These are phyloP conservation scores for Leccinum sublutescens DNA, from an alignment of 768 basidiomycete genomes.

Conservation along the genomic window DNA sequence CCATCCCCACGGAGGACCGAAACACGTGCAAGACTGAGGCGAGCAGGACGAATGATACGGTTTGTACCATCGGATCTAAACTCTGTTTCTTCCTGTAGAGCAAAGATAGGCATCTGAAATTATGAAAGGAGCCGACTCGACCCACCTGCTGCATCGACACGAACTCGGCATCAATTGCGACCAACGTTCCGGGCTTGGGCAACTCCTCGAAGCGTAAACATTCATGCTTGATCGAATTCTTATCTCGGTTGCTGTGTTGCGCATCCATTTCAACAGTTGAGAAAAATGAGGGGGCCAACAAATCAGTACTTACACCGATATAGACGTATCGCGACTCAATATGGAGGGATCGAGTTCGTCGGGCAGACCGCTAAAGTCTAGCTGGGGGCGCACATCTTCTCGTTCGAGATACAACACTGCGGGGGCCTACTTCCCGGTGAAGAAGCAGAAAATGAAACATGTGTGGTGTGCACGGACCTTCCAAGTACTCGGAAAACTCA, in stretches of 20 bases:
- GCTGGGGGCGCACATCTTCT: slow-evolving; percentile 49
- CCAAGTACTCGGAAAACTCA: slow-evolving; percentile 88
- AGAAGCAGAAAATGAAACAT: not conserved
- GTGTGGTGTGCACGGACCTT: slow-evolving; percentile 56
- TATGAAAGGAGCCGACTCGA: not conserved
- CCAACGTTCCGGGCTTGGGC: slow-evolving; percentile 80
- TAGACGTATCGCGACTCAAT: slow-evolving; percentile 82
- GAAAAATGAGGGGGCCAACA: not conserved
- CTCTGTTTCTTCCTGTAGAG: slow-evolving; percentile 84
- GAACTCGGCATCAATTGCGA: slow-evolving; percentile 97
- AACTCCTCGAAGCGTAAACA: slow-evolving; percentile 70
- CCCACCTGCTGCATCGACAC: slow-evolving; percentile 91
- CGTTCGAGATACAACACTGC: slow-evolving; percentile 90
- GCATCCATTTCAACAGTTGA: not conserved
- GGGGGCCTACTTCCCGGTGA: slow-evolving; percentile 57
- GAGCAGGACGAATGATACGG: slow-evolving; percentile 87
- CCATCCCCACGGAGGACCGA: slow-evolving; percentile 91
- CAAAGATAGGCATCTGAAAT: not conserved
- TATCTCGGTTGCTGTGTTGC: slow-evolving; percentile 67
- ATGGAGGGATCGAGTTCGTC: slow-evolving; percentile 70
- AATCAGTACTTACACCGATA: slow-evolving; percentile 61
- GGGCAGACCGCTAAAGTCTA: slow-evolving; percentile 69
- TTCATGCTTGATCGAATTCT: slow-evolving; percentile 72
- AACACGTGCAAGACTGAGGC: slow-evolving; percentile 90
- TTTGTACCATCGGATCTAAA: slow-evolving; percentile 93